Conservation (phyloP, 1,139 yeast species). For the Candida sp. region DNA sequence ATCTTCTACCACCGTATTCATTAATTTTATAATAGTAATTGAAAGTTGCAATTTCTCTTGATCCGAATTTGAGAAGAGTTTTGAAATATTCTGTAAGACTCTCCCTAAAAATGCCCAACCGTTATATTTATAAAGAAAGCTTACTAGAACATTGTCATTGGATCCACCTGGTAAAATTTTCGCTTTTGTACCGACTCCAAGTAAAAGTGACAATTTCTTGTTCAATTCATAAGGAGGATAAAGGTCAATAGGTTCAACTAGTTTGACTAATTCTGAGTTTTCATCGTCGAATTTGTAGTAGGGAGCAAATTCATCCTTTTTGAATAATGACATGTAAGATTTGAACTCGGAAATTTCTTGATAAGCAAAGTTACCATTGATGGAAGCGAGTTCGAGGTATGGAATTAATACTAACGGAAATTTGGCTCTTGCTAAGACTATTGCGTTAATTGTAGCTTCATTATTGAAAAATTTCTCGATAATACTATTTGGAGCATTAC, state of each 20-base stretch:
- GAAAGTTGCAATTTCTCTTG: conserved; percentile 34
- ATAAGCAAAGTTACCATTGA: conserved; percentile 65
- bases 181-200: conserved; percentile 62
- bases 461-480: conserved; percentile 58
- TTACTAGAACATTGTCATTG: conserved; percentile 49
- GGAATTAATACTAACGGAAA: conserved; percentile 70
- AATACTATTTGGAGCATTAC: conserved; percentile 52
- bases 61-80: conserved; percentile 31
- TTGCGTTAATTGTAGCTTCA: conserved; percentile 50
- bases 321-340: conserved; percentile 53
- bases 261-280: conserved; percentile 47
- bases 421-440: conserved; percentile 65
- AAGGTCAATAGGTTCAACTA: conserved; percentile 38
- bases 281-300: conserved; percentile 48
- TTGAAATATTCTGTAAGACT: conserved; percentile 60
- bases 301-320: conserved; percentile 30
- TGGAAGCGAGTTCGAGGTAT: conserved; percentile 56
- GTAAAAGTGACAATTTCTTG: conserved; percentile 41
- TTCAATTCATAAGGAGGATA: conserved; percentile 49
- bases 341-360: conserved; percentile 57
- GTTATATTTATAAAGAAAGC: conserved; percentile 70
- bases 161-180: conserved; percentile 53
- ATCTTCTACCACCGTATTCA: conserved; percentile 48
- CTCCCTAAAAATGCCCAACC: conserved; percentile 91
- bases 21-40: conserved; percentile 48